Conservation (phyloP, 2,329 filamentous ascomycete genomes). For the Immersiporthe knoxdaviesiana region DNA sequence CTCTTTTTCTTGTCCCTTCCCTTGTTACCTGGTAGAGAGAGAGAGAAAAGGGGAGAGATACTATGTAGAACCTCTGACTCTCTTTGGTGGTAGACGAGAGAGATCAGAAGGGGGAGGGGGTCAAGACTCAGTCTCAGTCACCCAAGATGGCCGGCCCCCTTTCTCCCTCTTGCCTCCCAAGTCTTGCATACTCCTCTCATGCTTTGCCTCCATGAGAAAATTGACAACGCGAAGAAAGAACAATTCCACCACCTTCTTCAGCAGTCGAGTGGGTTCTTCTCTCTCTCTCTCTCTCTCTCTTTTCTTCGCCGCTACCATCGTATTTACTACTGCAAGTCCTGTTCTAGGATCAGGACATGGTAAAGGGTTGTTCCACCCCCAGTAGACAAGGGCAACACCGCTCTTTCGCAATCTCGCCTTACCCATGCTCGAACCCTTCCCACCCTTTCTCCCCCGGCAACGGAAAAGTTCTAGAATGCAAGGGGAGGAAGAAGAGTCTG, state of each 20-base stretch:
- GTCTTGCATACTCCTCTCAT: too few species aligned
- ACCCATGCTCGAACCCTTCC: not conserved
- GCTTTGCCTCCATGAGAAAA: not conserved
- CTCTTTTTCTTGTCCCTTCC: too few species aligned
- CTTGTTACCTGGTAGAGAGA: not conserved
- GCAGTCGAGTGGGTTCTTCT: not conserved
- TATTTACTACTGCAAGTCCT: not conserved
- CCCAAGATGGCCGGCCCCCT: too few species aligned
- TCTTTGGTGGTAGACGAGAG: too few species aligned
- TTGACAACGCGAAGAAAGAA: not conserved
- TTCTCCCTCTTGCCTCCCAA: not conserved
- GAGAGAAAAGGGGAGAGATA: not conserved
- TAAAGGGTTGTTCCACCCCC: not conserved
- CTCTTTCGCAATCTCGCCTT: conserved; percentile 7
- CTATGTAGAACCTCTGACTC: too few species aligned
- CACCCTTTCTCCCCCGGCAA: not conserved
- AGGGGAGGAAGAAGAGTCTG: not conserved
- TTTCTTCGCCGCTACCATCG: not conserved
- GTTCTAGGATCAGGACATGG: not conserved
- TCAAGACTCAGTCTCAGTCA: too few species aligned
- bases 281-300: not conserved
- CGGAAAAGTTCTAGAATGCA: conserved; percentile 1
- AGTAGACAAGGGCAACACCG: conserved; percentile 6
- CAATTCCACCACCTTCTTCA: not conserved
- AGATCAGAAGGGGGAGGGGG: too few species aligned